Base-by-base conservation (phyloP, 176 grass and related monocot species). In the Carex pumila region DNA sequence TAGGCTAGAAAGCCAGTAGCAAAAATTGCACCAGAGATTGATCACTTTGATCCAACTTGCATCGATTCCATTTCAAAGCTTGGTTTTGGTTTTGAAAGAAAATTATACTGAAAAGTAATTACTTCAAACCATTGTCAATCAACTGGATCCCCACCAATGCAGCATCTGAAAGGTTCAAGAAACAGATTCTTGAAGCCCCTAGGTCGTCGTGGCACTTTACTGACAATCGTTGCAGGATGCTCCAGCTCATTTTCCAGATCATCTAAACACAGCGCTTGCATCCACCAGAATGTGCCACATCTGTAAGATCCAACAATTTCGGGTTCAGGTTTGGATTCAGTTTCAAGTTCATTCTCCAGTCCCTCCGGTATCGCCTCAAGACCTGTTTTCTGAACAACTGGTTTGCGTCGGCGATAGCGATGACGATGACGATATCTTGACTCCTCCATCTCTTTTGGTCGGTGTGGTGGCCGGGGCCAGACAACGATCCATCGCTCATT, bases 91-190 rank as follows among this genome's bases (percentile, higher is more conserved):
- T 55, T 29, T 31, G 22, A 55, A 55, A 76, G 5, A 25, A 76
- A 76, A 3, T 30, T 55, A 17, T 68, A 29, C 19, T 50, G 19
- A 19, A 74, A 74, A 74, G 5, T 25, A 2, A 49, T 52, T 13
- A 13, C 4, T 25, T 29, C 14, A 52, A 76, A 54, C 11, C n/a
- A 72, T 22, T 8, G 37, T 19, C 39, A 72, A 19, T n/a, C 14
- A 43, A 69, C 66, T 41, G 36, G 17, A 71, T 18, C 37, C 1
- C 19, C 5, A 54, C 71, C 71, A 54, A 15, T 55, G 49, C 71
- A 76, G 30, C 71, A 53, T 75, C 45, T 53, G 71, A 75, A 75
- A 75, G 45, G 6, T 75, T 53, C 71, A 54, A 76, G 71, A 54
- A 76, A 76, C 21, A 76, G 9, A 30, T 54, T 76, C 47, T 76